phyloP scores from a whole-genome alignment of 148 eudicot genomes.

The Nyssa sinensis region DNA sequence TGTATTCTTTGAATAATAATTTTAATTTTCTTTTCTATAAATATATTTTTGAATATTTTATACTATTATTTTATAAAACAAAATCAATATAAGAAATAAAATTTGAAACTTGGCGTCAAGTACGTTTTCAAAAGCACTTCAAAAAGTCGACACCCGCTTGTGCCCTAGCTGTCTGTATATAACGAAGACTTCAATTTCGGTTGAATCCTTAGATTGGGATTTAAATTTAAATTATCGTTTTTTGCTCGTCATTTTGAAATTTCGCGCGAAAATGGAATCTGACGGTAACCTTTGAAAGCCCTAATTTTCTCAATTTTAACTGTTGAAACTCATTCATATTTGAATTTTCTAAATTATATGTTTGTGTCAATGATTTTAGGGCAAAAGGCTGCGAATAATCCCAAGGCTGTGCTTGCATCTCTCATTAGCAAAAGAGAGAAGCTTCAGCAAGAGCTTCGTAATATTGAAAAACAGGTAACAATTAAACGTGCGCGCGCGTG shows the following conservation, averaged over 20 bases:
- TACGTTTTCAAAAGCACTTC: too few species aligned
- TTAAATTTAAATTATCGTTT: constrained; percentile 2
- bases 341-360: background rate
- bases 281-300: constrained; percentile 20
- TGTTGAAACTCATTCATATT: background rate
- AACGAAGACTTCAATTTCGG: background rate
- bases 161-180: constrained; percentile 13
- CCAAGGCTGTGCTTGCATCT: constrained; percentile 53
- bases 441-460: constrained; percentile 72
- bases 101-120: too few species aligned
- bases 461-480: constrained; percentile 77
- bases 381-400: constrained; percentile 47
- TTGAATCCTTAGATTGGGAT: background rate
- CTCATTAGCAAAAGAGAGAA: constrained; percentile 65
- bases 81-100: too few species aligned
- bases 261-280: constrained; percentile 25
- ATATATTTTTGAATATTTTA: too few species aligned
- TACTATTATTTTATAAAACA: too few species aligned
- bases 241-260: constrained; percentile 1
- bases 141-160: background rate
- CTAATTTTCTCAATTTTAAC: background rate
- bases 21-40: too few species aligned
- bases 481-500: too few species aligned
- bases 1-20: too few species aligned
- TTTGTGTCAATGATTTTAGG: constrained; percentile 28